Conservation (phyloP, 805 yeast genomes). For the Saccharomyces paradoxus region DNA sequence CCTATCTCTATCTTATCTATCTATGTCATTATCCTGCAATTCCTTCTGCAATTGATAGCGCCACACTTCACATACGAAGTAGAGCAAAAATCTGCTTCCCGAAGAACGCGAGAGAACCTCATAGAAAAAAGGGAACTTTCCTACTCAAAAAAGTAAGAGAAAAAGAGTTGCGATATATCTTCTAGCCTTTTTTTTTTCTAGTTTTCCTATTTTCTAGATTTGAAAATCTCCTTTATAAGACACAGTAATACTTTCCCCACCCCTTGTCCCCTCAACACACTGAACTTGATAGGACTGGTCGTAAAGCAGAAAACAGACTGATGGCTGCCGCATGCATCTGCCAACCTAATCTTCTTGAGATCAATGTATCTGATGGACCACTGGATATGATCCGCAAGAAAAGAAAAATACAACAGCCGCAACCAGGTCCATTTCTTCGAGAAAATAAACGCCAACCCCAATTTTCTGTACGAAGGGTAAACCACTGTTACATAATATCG, state of each 20-base stretch:
- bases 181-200: background rate
- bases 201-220: background rate
- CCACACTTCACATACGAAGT: background rate
- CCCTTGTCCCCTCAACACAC: background rate
- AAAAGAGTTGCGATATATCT: background rate
- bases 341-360: background rate
- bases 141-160: background rate
- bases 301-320: background rate
- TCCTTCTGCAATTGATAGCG: background rate
- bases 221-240: background rate
- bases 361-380: background rate
- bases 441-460: background rate
- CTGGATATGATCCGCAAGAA: background rate
- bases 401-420: background rate
- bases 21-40: no score
- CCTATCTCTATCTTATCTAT: no score
- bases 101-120: background rate
- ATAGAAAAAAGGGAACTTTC: background rate
- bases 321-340: background rate
- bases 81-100: background rate
- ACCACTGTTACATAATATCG: conserved; percentile 9
- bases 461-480: background rate
- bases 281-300: background rate
- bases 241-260: background rate
- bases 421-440: background rate